phyloP scores from a whole-genome alignment of 2,329 filamentous ascomycete species.

The Geoglossum cookeanum region DNA sequence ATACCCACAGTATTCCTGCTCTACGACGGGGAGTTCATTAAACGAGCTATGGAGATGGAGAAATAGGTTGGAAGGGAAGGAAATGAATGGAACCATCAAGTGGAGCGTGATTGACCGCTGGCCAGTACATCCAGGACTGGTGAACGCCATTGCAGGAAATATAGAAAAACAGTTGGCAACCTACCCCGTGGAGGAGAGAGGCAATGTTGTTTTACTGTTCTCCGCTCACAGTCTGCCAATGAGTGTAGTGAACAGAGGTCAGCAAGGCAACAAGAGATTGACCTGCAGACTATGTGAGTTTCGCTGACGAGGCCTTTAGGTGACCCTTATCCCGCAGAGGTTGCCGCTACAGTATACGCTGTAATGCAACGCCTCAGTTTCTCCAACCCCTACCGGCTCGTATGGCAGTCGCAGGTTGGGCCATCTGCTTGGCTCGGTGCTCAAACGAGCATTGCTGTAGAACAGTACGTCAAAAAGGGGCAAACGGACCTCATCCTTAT shows the following conservation, averaged over 20 bases:
- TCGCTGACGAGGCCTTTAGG: constrained; percentile 27
- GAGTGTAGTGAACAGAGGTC: constrained; percentile 86
- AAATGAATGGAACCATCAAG: constrained; percentile 50
- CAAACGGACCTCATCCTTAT: constrained; percentile 83
- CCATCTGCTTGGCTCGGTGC: constrained; percentile 90
- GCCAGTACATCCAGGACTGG: constrained; percentile 77
- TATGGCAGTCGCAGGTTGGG: constrained; percentile 97
- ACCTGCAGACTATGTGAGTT: not conserved
- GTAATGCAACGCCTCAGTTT: constrained; percentile 87
- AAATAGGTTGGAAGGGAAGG: constrained; percentile 66
- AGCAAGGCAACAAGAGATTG: constrained; percentile 7
- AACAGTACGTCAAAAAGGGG: constrained; percentile 75
- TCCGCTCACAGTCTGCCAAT: constrained; percentile 93
- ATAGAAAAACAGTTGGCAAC: constrained; percentile 70
- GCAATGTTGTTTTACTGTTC: constrained; percentile 72
- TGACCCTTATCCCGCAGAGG: constrained; percentile 87
- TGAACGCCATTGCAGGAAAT: constrained; percentile 82
- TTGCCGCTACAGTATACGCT: constrained; percentile 85
- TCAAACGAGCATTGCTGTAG: constrained; percentile 75
- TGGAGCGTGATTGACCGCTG: constrained; percentile 98
- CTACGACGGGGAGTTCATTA: constrained; percentile 84
- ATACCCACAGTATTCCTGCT: constrained; percentile 97
- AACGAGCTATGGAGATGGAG: constrained; percentile 98
- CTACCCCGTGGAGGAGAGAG: constrained; percentile 64
- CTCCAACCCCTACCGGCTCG: constrained; percentile 78